These are phyloP conservation scores for Ogataea nitratoaversa DNA, from an alignment of 805 yeast genomes.

Conservation along the genomic window DNA sequence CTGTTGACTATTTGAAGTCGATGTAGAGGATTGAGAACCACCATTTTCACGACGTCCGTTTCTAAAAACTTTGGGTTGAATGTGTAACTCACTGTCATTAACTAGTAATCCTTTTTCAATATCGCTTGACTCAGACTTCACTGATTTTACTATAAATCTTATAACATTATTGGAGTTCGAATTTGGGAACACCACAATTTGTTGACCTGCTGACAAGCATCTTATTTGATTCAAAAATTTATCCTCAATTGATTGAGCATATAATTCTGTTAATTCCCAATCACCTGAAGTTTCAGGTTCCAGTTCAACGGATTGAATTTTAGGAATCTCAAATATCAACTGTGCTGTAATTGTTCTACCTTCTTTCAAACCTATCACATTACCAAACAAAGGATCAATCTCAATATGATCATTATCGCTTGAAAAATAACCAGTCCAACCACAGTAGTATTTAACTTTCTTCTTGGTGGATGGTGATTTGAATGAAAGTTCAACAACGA, in stretches of 20 bases:
- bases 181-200: constrained; percentile 66
- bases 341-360: constrained; percentile 37
- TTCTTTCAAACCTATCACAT: constrained; percentile 42
- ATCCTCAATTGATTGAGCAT: constrained; percentile 73
- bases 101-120: constrained; percentile 38
- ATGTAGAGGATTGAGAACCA: constrained; percentile 3
- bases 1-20: constrained; percentile 14
- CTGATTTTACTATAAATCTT: constrained; percentile 46
- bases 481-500: constrained; percentile 31
- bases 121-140: constrained; percentile 30
- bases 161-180: constrained; percentile 58
- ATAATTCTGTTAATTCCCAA: constrained; percentile 87
- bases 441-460: constrained; percentile 18
- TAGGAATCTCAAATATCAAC: constrained; percentile 46
- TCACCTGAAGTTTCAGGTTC: constrained; percentile 78
- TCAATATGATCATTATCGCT: constrained; percentile 36
- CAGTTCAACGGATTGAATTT: constrained; percentile 58
- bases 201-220: constrained; percentile 57
- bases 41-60: constrained; percentile 7
- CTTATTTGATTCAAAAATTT: constrained; percentile 75
- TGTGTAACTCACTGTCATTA: constrained; percentile 35
- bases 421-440: constrained; percentile 31
- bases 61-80: constrained; percentile 61
- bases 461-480: constrained; percentile 10
- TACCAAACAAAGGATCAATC: constrained; percentile 66